Percentiles rank a stretch among this genome's conserved stretches.
Evolutionary conservation across 176 grass and related monocot species (phyloP).

Genomic region (Phoenix roebelenii): DNA sequence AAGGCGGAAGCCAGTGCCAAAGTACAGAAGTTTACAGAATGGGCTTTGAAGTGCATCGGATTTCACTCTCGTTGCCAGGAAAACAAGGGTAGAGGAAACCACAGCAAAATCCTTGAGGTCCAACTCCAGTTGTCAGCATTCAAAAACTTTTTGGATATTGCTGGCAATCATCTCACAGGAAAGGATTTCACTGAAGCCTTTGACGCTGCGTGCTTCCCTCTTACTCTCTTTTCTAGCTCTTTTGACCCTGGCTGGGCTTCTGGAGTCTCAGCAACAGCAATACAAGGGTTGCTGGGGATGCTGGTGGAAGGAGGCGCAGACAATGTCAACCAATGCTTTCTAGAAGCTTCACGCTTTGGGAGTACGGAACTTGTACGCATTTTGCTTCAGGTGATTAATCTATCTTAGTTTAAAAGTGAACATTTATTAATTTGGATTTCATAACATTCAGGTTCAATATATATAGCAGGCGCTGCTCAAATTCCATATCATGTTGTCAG

Average conservation of each 20-base stretch:
- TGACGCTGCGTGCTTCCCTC: slow-evolving; percentile 95
- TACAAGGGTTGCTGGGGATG: slow-evolving; percentile 80
- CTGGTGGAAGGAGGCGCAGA: slow-evolving; percentile 95
- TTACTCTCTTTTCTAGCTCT: slow-evolving; percentile 83
- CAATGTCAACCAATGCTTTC: slow-evolving; percentile 98
- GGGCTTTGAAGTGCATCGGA: slow-evolving; percentile 84
- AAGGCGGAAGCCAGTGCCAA: slow-evolving; percentile 85
- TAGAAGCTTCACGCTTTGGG: slow-evolving; percentile 90
- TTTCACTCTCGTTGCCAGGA: slow-evolving; percentile 48
- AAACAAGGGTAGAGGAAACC: slow-evolving; percentile 44
- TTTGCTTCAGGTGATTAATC: slow-evolving; percentile 62
- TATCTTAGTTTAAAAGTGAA: too few relatives aligned
- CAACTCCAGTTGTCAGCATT: slow-evolving; percentile 80
- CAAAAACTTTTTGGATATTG: slow-evolving; percentile 83
- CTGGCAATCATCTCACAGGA: slow-evolving; percentile 79
- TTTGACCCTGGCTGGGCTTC: slow-evolving; percentile 80
- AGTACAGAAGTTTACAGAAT: slow-evolving; percentile 94
- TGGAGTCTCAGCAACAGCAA: slow-evolving; percentile 52
- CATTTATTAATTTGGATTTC: too few relatives aligned
- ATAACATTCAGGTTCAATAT: too few relatives aligned
- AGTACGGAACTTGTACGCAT: slow-evolving; percentile 90
- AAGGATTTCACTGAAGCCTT: slow-evolving; percentile 98
- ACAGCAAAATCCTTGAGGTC: slow-evolving; percentile 68
- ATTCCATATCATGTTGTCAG: too few relatives aligned
- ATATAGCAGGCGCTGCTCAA: too few relatives aligned